Percentiles rank a stretch among this genome's conserved stretches.
Conservation (phyloP, 179 eudicot species). For the Carnegiea gigantea region DNA sequence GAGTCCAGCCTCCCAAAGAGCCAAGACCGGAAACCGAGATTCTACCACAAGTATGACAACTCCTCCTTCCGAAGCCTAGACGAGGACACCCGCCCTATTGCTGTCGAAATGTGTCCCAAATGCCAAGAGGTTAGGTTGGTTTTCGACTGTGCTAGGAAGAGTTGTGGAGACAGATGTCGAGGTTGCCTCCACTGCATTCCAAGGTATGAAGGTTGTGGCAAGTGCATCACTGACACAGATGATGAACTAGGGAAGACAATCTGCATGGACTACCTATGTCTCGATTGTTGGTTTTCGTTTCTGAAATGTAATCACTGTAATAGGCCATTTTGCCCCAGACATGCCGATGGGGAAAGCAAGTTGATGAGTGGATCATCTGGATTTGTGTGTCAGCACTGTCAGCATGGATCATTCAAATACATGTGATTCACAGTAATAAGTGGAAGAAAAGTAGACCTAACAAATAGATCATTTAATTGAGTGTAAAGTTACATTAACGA, state of each 20-base stretch:
- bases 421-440: too few relatives aligned
- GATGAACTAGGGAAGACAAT: slow-evolving; percentile 42
- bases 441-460: too few relatives aligned
- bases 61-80: slow-evolving; percentile 3
- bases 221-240: slow-evolving; percentile 31
- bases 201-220: slow-evolving; percentile 71
- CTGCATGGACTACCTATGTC: slow-evolving; percentile 58
- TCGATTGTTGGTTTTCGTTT: slow-evolving; percentile 57
- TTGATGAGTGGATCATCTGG: slow-evolving; percentile 13
- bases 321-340: slow-evolving; percentile 59
- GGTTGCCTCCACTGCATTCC: slow-evolving; percentile 61
- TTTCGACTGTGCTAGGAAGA: slow-evolving; percentile 52
- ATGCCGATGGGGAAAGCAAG: slow-evolving; percentile 22
- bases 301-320: slow-evolving; percentile 72
- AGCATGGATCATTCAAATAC: neutral
- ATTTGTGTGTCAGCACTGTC: slow-evolving; percentile 51
- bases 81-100: slow-evolving; percentile 4
- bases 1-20: slow-evolving; percentile 18
- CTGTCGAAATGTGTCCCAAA: slow-evolving; percentile 9
- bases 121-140: slow-evolving; percentile 58
- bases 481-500: too few relatives aligned
- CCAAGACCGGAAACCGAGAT: slow-evolving; percentile 11
- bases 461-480: too few relatives aligned
- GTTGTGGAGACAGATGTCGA: slow-evolving; percentile 36
- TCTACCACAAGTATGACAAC: slow-evolving; percentile 27